Percentiles rank a stretch among this genome's conserved stretches.
Evolutionary conservation across 2,329 filamentous ascomycete species (phyloP).

Genomic region (Mollisia scopiformis): DNA sequence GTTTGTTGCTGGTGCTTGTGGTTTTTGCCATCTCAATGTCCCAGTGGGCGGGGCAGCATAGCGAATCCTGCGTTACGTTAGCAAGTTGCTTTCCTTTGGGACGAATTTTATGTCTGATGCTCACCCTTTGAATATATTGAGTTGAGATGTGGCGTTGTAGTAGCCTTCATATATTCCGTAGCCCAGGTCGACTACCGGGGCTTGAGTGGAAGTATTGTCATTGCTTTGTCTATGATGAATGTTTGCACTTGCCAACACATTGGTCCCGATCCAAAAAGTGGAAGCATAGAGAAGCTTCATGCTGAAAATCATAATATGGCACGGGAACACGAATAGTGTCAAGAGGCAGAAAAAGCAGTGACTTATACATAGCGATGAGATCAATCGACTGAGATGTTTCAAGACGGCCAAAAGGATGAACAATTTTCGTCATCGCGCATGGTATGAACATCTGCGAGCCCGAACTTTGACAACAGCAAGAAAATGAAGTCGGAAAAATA

Average conservation of each 20-base stretch:
- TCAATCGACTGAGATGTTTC: no score
- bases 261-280: not conserved
- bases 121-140: not conserved
- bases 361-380: no score
- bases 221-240: not conserved
- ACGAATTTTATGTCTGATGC: not conserved
- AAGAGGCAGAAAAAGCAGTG: no score
- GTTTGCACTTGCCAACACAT: not conserved
- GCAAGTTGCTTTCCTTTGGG: not conserved
- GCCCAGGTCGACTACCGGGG: not conserved
- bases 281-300: not conserved
- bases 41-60: conserved; percentile 42
- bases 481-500: not conserved
- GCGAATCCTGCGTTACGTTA: not conserved
- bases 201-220: not conserved
- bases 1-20: conserved; percentile 33
- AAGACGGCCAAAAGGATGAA: no score
- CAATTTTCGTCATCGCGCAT: no score
- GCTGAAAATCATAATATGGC: not conserved
- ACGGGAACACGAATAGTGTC: no score
- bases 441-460: no score
- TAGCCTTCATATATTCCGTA: not conserved
- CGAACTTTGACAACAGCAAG: no score
- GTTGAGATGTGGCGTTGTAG: not conserved
- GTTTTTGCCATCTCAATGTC: conserved; percentile 45